Percentiles rank a stretch among this genome's conserved stretches.
Conservation (phyloP, 371 early-diverging fungal genomes). For the Rhizopus delemar region DNA sequence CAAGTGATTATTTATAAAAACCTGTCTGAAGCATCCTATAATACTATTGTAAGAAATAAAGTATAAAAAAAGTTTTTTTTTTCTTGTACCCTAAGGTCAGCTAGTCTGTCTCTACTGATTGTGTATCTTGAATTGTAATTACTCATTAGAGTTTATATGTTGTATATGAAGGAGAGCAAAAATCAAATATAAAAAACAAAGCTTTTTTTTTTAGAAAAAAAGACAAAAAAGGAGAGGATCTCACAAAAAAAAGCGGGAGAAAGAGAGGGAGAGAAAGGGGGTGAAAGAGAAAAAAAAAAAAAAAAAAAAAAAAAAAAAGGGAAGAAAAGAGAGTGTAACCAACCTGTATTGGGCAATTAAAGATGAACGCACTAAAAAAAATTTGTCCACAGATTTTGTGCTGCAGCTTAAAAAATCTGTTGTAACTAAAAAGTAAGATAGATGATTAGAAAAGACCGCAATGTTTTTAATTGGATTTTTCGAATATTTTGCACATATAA, state of each 20-base stretch:
- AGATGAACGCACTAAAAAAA: neutral
- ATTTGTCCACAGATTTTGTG: too few relatives aligned
- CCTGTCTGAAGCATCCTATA: conserved; percentile 26
- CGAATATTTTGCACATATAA: too few relatives aligned
- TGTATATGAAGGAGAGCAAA: neutral
- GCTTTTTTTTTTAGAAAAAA: too few relatives aligned
- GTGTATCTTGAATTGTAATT: conserved; percentile 21
- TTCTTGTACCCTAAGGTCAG: conserved; percentile 21
- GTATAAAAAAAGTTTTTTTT: conserved; percentile 1
- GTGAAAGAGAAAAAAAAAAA: neutral
- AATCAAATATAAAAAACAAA: neutral
- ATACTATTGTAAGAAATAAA: neutral
- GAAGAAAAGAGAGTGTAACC: conserved; percentile 4
- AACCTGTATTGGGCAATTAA: neutral
- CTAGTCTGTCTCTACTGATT: conserved; percentile 25
- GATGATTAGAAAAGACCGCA: too few relatives aligned
- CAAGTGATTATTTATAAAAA: neutral
- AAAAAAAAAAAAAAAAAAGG: neutral
- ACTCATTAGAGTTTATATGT: conserved; percentile 3
- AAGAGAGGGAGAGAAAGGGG: neutral
- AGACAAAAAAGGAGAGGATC: neutral
- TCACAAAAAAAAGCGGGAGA: neutral
- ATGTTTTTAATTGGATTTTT: too few relatives aligned
- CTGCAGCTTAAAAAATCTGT: too few relatives aligned
- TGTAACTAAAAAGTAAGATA: too few relatives aligned